Conservation (phyloP, 805 yeast genomes). For the Ogataea paraovalis region DNA sequence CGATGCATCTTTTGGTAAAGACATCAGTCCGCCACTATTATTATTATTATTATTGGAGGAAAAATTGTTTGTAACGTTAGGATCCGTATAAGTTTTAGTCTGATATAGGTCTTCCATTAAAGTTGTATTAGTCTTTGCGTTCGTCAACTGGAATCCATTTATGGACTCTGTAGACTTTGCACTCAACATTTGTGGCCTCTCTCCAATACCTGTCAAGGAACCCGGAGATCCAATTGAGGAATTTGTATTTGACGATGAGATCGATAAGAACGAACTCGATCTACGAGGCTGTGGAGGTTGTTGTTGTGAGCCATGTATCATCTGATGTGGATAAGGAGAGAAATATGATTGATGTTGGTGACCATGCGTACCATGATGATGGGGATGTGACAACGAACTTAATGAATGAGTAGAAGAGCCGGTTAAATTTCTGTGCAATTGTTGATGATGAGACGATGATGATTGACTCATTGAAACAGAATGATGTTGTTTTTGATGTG, state of each 20-base stretch:
- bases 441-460: slow-evolving; percentile 4
- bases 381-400: slow-evolving; percentile 16
- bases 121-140: slow-evolving; percentile 32
- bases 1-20: not conserved
- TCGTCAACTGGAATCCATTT: slow-evolving; percentile 25
- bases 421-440: slow-evolving; percentile 21
- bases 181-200: slow-evolving; percentile 25
- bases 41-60: not conserved
- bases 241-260: slow-evolving; percentile 21
- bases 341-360: slow-evolving; percentile 24
- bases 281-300: slow-evolving; percentile 12
- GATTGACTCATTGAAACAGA: not conserved
- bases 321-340: slow-evolving; percentile 26
- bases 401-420: slow-evolving; percentile 29
- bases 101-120: slow-evolving; percentile 32
- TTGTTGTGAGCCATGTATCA: slow-evolving; percentile 10
- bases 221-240: slow-evolving; percentile 26
- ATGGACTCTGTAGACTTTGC: slow-evolving; percentile 21
- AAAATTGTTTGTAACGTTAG: not conserved
- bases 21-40: not conserved
- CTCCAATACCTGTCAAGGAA: slow-evolving; percentile 13
- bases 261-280: slow-evolving; percentile 23
- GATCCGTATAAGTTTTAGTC: slow-evolving; percentile 29
- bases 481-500: slow-evolving; percentile 5
- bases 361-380: slow-evolving; percentile 21